Evolutionary conservation across 2,329 filamentous ascomycete species (phyloP).

Genomic region (Paracamarosporium sp.): DNA sequence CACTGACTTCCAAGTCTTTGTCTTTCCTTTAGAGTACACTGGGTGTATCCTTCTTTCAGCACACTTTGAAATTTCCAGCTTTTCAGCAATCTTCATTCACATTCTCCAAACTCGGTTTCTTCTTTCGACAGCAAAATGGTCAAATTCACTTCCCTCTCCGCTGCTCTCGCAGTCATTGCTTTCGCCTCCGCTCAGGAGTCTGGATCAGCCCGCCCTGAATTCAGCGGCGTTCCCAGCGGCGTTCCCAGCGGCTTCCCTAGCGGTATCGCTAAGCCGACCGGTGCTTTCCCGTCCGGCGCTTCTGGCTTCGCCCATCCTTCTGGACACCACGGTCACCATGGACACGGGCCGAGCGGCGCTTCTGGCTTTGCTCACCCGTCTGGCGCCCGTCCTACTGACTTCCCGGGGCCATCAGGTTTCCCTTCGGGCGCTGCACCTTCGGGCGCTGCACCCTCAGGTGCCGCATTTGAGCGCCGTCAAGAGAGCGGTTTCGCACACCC

Average conservation of each 20-base stretch:
- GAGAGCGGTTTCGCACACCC: background rate
- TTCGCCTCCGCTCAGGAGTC: constrained; percentile 1
- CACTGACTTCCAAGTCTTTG: background rate
- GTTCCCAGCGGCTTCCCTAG: background rate
- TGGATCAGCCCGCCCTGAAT: background rate
- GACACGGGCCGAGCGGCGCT: background rate
- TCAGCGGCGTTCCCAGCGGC: background rate
- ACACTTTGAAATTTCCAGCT: background rate
- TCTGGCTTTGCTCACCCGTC: background rate
- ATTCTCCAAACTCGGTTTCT: background rate
- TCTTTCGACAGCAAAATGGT: background rate
- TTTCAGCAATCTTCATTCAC: background rate
- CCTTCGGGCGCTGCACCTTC: background rate
- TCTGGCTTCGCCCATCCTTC: background rate
- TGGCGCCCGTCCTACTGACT: background rate
- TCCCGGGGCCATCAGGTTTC: background rate
- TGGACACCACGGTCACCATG: background rate
- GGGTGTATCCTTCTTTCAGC: background rate
- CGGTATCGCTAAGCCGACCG: background rate
- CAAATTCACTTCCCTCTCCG: constrained; percentile 1
- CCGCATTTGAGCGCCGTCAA: background rate
- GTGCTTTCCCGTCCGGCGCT: background rate
- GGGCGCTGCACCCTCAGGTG: background rate
- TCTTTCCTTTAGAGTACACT: constrained; percentile 2
- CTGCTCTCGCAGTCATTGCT: constrained; percentile 2